Evolutionary conservation across 768 basidiomycete genomes (phyloP).

Genomic region (Naganishia randhawae): DNA sequence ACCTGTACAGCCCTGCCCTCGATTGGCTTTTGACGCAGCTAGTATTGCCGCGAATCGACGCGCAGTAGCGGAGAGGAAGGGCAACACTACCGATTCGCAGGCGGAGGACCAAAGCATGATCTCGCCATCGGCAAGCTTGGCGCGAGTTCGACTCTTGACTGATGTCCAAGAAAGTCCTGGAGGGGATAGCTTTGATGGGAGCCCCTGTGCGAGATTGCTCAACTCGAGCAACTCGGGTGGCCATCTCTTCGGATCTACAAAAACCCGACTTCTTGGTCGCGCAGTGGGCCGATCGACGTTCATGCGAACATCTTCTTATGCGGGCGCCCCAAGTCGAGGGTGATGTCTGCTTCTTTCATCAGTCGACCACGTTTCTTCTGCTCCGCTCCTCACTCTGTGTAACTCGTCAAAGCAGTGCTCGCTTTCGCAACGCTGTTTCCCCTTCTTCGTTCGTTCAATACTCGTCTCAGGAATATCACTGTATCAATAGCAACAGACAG

Average conservation of each 20-base stretch:
- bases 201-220: constrained; percentile 67
- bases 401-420: neutral
- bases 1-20: constrained; percentile 36
- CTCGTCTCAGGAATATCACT: constrained; percentile 10
- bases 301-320: constrained; percentile 19
- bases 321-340: constrained; percentile 12
- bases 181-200: constrained; percentile 76
- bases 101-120: constrained; percentile 55
- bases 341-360: neutral
- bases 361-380: neutral
- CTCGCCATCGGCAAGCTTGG: constrained; percentile 60
- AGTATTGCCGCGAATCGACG: constrained; percentile 48
- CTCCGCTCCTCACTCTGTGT: neutral
- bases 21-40: constrained; percentile 46
- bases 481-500: constrained; percentile 12
- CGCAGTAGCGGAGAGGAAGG: constrained; percentile 65
- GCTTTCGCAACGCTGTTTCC: neutral
- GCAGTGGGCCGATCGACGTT: constrained; percentile 11
- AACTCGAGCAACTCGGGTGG: constrained; percentile 9
- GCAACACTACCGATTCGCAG: constrained; percentile 54
- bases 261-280: constrained; percentile 16
- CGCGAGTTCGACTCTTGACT: constrained; percentile 54
- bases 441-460: neutral
- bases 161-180: constrained; percentile 57
- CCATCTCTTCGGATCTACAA: constrained; percentile 1